Evolutionary conservation across 768 basidiomycete genomes (phyloP).

Genomic region (Termitomyces sp.): DNA sequence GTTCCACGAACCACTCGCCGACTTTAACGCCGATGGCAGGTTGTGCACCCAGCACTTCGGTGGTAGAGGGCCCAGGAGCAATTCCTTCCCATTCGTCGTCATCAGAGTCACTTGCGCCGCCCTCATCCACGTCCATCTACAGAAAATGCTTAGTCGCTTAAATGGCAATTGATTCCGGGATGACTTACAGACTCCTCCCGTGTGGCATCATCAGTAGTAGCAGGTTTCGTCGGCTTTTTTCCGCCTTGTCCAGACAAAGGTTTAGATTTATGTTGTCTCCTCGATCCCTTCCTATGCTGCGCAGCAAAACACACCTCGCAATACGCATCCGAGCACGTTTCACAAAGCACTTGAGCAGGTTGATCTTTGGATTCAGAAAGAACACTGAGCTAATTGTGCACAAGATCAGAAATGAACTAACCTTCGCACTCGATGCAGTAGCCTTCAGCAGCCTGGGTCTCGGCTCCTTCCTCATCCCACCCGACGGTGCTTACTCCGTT

Average conservation of each 20-base stretch:
- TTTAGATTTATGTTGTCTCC: conserved; percentile 59
- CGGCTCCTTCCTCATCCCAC: conserved; percentile 64
- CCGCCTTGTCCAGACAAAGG: conserved; percentile 32
- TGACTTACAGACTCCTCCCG: conserved; percentile 8
- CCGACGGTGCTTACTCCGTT: conserved; percentile 39
- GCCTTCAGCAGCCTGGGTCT: conserved; percentile 50
- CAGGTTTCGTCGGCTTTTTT: conserved; percentile 23
- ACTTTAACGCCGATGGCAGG: conserved; percentile 58
- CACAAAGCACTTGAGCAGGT: conserved; percentile 72
- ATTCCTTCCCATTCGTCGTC: conserved; percentile 44
- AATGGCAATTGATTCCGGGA: not conserved
- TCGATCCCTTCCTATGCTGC: conserved; percentile 78
- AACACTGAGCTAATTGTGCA: conserved; percentile 5
- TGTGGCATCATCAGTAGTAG: not conserved
- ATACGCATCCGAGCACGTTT: conserved; percentile 67
- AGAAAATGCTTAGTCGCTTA: not conserved
- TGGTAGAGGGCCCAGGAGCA: conserved; percentile 21
- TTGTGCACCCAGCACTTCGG: conserved; percentile 47
- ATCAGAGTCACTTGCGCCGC: conserved; percentile 29
- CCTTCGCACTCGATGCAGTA: conserved; percentile 88
- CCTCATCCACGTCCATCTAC: conserved; percentile 47
- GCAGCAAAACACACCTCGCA: conserved; percentile 87
- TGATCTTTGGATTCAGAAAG: conserved; percentile 79
- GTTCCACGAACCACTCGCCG: conserved; percentile 84
- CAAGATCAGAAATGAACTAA: conserved; percentile 22